phyloP scores from a whole-genome alignment of 495 filamentous ascomycete species.

The Tuber melanosporum region DNA sequence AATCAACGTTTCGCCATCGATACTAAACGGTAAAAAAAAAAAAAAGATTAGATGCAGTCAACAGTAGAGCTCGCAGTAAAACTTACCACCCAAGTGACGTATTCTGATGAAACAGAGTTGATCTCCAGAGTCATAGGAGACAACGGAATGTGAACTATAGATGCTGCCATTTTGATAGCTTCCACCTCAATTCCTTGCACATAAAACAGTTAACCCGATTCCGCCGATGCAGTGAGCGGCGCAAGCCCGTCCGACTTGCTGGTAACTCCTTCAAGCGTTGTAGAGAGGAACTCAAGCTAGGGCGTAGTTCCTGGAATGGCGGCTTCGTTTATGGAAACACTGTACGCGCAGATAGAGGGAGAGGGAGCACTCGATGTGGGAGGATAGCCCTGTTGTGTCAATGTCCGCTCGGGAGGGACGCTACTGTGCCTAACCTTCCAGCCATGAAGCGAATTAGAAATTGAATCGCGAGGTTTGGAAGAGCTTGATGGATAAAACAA shows the following conservation, averaged over 20 bases:
- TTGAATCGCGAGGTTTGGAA: constrained; percentile 27
- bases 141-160: constrained; percentile 42
- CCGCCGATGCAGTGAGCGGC: constrained; percentile 16
- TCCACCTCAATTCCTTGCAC: constrained; percentile 8
- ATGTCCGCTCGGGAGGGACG: constrained; percentile 14
- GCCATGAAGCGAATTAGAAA: constrained; percentile 33
- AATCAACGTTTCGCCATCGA: constrained; percentile 42
- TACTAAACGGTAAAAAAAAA: constrained; percentile 28
- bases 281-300: neutral
- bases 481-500: constrained; percentile 19
- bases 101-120: constrained; percentile 42
- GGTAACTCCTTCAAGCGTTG: constrained; percentile 1
- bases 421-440: constrained; percentile 31
- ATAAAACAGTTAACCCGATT: constrained; percentile 22
- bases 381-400: constrained; percentile 19
- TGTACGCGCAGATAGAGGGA: constrained; percentile 10
- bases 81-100: constrained; percentile 43
- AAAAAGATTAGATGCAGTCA: constrained; percentile 1
- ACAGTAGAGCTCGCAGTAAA: constrained; percentile 4
- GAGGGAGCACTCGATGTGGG: constrained; percentile 14
- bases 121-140: constrained; percentile 44
- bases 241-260: constrained; percentile 26
- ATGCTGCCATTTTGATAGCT: constrained; percentile 38
- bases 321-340: neutral
- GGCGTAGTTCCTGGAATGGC: neutral